These are phyloP conservation scores for Fereydounia khargensis DNA, from an alignment of 1,284 basidiomycete species.

Conservation along the genomic window DNA sequence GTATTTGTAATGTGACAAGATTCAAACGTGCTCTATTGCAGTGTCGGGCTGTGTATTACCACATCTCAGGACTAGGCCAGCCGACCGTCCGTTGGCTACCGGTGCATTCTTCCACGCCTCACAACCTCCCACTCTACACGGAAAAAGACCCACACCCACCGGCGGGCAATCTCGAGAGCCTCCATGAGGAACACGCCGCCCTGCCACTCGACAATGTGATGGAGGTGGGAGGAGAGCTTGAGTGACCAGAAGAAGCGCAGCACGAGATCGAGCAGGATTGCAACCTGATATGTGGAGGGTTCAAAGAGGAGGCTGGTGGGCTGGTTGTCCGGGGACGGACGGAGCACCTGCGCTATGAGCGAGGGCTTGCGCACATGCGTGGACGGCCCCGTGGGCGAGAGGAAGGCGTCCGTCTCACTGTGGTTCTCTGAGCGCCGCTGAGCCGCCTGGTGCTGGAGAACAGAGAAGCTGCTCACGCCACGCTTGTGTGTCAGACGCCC, in stretches of 20 bases:
- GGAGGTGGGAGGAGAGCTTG: constrained; percentile 83
- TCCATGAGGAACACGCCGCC: constrained; percentile 85
- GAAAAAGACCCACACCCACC: constrained; percentile 97
- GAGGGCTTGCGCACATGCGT: neutral
- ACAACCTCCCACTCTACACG: constrained; percentile 69
- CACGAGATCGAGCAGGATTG: constrained; percentile 79
- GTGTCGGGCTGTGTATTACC: too few species aligned
- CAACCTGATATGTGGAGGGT: constrained; percentile 73
- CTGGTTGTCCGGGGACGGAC: neutral
- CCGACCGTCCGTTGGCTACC: too few species aligned
- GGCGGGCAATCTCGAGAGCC: constrained; percentile 78
- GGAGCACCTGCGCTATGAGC: neutral
- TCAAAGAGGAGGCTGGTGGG: constrained; percentile 12
- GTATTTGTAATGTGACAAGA: too few species aligned
- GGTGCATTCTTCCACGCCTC: neutral
- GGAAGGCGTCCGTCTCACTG: neutral
- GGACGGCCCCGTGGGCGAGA: neutral
- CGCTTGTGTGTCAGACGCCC: constrained; percentile 1
- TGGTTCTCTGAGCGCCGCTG: neutral
- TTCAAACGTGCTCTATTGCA: too few species aligned
- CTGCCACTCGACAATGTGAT: constrained; percentile 77
- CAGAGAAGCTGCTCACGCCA: constrained; percentile 1
- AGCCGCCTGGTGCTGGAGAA: neutral
- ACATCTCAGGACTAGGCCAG: too few species aligned
- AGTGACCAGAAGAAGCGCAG: constrained; percentile 92